Evolutionary conservation across 441 rosid species (phyloP), one percentile per base, ranked within the genome.

Genomic region (Arabidopsis hybrid): DNA sequence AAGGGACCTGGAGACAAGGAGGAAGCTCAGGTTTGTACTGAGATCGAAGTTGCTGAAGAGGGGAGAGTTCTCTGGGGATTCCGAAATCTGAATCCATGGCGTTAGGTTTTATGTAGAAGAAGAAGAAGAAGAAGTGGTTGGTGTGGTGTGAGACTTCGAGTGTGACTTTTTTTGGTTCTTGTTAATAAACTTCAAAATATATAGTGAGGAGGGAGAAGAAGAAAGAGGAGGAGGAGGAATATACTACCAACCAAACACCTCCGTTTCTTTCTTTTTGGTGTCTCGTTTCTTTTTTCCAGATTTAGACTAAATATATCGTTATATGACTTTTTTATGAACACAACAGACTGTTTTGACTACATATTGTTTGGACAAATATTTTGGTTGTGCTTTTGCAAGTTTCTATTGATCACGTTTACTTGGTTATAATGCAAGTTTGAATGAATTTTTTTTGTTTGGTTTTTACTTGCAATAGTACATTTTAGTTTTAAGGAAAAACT

Each of bases 1-100:
- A 55, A 26, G 46, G 60, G 51, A 90, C 98, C 98, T 93, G 91
- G 31, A 95, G 99, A 68, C 99, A 95, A 57, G 98, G 98, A 83
- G 99, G 98, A 62, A 95, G 91, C 12, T 82, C 83, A 0, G 99
- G 97, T 8, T 83, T 91, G 83, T 93, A 90, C 39, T 77, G 88
- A 72, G 99, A 90, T 67, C 98, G 92, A 76, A 80, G 88, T 64
- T 86, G 84, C 74, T 93, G 99, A 76, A 93, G 97, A 17, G 83
- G 88, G 68, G 99, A 95, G 79, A 93, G 99, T 81, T 93, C 94
- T 79, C 98, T 81, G 78, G 97, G 89, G 78, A 90, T 83, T 80
- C 97, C 99, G 77, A 79, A 95, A 87, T 95, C 99, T 51, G 99
- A 95, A 75, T 95, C 95, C 99, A 95, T 93, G 63, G 67, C 70